Evolutionary conservation across 208 protist species (phyloP), one percentile per base, ranked within the genome.

Genomic region (Trypanosoma cruzi): DNA sequence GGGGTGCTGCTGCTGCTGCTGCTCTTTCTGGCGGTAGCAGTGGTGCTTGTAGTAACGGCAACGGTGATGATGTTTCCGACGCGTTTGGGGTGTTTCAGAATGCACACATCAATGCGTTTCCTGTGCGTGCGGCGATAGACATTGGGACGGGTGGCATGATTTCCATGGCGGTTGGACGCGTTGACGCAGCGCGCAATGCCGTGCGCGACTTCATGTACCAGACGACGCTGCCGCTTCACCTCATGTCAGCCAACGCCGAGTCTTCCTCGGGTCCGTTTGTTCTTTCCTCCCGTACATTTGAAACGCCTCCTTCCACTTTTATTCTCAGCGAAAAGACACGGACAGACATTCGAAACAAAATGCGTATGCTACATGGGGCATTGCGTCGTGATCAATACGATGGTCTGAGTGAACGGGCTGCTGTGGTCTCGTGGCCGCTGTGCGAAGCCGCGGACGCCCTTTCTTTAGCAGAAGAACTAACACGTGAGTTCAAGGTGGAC

Each of bases 101-200:
- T 61, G 59, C 85, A 11, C 82, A 90, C 64, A 68, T 93, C 28
- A 96, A 96, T 31, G 58, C 63, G 1, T 93, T 91, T 44, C 90
- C 90, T n/a, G 81, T 96, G 26, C 81, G 90, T 14, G 90, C 90
- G 1, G 90, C 90, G 20, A 91, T 96, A 29, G 90, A 96, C 58
- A 91, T 96, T 67, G 90, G 90, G 34, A 91, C 85, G 4, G 88
- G 86, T 56, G 88, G 88, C 1, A 79, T 82, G 44, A 62, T 82
- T 0, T 93, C 88, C 2, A 73, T 96, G 36, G 82, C 77, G 59
- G 71, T 96, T 57, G 90, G 73, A 7, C 88, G 90, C 58, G 90
- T 96, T 2, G 90, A 96, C 58, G 90, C 86, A 3, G 44, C 36
- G 22, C 68, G 46, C 2, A 67, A 63, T 29, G 82, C 78, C 4